Base-by-base conservation (phyloP, 129 eudicot genomes). In the Solidago caesia region DNA sequence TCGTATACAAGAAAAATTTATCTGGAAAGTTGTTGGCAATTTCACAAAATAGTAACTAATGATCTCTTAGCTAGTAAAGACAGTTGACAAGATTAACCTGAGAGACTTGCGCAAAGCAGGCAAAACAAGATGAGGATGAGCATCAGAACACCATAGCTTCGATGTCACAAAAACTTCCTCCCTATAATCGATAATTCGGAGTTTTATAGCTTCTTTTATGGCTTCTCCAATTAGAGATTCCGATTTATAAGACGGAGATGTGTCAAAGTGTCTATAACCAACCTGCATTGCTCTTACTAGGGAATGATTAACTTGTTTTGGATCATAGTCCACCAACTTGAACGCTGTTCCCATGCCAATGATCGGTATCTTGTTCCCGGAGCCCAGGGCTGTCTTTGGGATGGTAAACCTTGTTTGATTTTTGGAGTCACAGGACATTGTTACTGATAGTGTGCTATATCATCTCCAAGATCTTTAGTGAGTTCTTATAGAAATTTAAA, bases 151-250 rank as follows among this genome's bases (percentile, higher is more conserved):
- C 63, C 63, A 57, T 15, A 57, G 39, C 7, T 57, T 57, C 25
- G 63, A n/a, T 27, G 63, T 57, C 27, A 57, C 63, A 57, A 57
- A 57, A 57, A 57, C 16, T 57, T 57, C 63, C 2, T 15, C 2
- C 63, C 63, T 21, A 6, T 26, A 57, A 57, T 21, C 1, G 47
- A 63, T 63, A 63, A 63, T 14, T 5, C 29, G 48, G 16, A n/a
- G 70, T 8, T 41, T 64, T 39, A 64, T 26, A 26, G 29, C 9
- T 42, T 64, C 51, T 14, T 8, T 49, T 42, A 64, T 64, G 5
- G 69, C 69, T 64, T 65, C 70, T 41, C 70, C 70, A 21, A 43
- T 43, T 6, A 65, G 13, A 65, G 33, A 65, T 65, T 42, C 70
- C 11, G 70, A n/a, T 29, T 6, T 65, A 14, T 42, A 14, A 48